Percentiles rank a stretch among this genome's conserved stretches.
phyloP scores from a whole-genome alignment of 1,284 basidiomycete species.

The Polyporus tsugae region DNA sequence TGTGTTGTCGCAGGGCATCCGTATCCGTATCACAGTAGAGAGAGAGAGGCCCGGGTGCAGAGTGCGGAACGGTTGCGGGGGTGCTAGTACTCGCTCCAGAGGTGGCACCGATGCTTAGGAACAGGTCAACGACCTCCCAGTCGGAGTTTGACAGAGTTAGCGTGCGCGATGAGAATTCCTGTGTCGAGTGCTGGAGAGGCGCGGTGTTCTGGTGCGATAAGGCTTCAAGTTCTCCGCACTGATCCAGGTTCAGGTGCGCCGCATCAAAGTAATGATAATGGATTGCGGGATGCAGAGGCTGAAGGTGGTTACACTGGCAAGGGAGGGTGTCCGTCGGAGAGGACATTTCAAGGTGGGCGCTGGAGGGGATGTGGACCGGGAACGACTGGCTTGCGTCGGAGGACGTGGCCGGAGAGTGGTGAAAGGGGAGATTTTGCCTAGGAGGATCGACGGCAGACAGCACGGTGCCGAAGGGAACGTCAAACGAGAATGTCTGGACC shows the following conservation, averaged over 20 bases:
- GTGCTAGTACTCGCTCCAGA: neutral
- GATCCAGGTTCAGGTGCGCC: neutral
- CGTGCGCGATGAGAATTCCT: neutral
- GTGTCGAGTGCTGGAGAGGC: neutral
- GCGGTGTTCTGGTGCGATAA: neutral
- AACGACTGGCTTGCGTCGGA: neutral
- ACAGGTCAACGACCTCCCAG: neutral
- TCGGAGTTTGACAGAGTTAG: neutral
- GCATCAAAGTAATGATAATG: neutral
- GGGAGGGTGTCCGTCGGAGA: neutral
- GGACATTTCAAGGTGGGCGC: neutral
- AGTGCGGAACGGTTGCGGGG: no score
- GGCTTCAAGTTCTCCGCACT: neutral
- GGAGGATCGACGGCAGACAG: neutral
- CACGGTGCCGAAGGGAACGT: neutral
- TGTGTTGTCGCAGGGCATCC: no score
- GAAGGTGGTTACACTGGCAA: neutral
- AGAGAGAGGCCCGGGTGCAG: no score
- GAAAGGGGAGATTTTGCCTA: neutral
- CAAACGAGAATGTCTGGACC: neutral
- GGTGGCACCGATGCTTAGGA: neutral
- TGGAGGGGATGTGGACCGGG: neutral
- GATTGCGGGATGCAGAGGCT: neutral
- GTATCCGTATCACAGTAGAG: no score
- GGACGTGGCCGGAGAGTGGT: neutral